A percentile compares a stretch with the other conserved stretches of the same genome.
phyloP scores from a whole-genome alignment of 257 asterid genomes.

The Jaltomata sinuosa region DNA sequence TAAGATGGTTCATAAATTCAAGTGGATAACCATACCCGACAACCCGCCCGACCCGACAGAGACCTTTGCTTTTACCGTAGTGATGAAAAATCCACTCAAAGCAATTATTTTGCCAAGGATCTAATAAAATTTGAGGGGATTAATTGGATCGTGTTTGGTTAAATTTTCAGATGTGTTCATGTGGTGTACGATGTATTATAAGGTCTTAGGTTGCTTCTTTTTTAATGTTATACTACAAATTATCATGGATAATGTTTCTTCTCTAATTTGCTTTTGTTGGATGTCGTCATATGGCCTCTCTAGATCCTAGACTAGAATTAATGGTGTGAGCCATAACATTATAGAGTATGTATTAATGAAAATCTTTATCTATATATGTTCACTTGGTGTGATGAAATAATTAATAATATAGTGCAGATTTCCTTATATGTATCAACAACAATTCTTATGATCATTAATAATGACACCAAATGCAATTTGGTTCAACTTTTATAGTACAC shows the following conservation, averaged over 20 bases:
- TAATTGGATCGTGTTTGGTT: background rate
- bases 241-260: background rate
- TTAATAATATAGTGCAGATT: background rate
- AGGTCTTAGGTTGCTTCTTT: background rate
- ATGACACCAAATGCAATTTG: background rate
- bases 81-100: conserved; percentile 85
- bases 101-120: conserved; percentile 64
- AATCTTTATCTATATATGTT: background rate
- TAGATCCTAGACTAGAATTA: background rate
- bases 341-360: background rate
- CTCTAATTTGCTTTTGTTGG: background rate
- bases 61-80: conserved; percentile 79
- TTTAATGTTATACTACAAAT: background rate
- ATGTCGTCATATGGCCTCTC: background rate
- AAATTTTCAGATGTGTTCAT: background rate
- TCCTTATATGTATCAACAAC: background rate
- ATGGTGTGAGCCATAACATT: background rate
- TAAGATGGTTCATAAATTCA: conserved; percentile 71
- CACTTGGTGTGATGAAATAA: background rate
- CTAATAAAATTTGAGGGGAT: conserved; percentile 33
- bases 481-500: background rate
- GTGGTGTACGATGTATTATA: background rate
- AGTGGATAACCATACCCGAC: conserved; percentile 74
- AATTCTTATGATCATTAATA: background rate
- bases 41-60: conserved; percentile 88